Conservation (phyloP, 805 yeast genomes). For the Metschnikowia colocasiae region DNA sequence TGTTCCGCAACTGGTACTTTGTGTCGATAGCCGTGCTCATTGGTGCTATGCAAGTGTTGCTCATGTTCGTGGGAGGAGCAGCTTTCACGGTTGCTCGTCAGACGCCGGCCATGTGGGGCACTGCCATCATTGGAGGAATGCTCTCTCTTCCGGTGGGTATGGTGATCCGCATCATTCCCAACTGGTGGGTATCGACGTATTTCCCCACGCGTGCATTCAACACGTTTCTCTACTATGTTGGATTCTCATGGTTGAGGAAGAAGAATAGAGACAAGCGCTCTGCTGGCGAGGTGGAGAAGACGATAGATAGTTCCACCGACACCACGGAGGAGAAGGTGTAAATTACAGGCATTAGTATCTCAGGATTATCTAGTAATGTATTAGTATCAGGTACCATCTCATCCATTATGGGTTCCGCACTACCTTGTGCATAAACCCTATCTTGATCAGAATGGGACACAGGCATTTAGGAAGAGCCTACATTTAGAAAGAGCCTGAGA, state of each 20-base stretch:
- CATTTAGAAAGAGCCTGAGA: too few species aligned
- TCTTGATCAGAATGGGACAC: too few species aligned
- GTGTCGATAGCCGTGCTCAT: slow-evolving; percentile 66
- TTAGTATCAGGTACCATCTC: too few species aligned
- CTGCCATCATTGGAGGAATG: slow-evolving; percentile 78
- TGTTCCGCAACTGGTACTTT: slow-evolving; percentile 81
- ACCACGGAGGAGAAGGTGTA: not conserved
- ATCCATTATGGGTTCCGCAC: too few species aligned
- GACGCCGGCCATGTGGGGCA: slow-evolving; percentile 85
- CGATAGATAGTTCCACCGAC: slow-evolving; percentile 2
- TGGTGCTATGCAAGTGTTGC: slow-evolving; percentile 79
- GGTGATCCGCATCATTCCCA: slow-evolving; percentile 77
- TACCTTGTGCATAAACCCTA: too few species aligned
- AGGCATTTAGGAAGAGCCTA: too few species aligned
- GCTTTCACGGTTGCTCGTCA: slow-evolving; percentile 82
- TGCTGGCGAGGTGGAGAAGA: slow-evolving; percentile 19
- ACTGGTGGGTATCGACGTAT: slow-evolving; percentile 58
- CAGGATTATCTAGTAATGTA: too few species aligned
- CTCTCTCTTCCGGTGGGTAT: slow-evolving; percentile 78
- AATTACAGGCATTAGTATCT: too few species aligned
- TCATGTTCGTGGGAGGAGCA: slow-evolving; percentile 96
- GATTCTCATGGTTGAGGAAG: slow-evolving; percentile 33
- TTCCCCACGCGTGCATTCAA: slow-evolving; percentile 62
- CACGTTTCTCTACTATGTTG: slow-evolving; percentile 32
- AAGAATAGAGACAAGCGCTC: slow-evolving; percentile 21